Base-by-base conservation (phyloP, 1,284 basidiomycete genomes). In the Tylopilus orsonianus region DNA sequence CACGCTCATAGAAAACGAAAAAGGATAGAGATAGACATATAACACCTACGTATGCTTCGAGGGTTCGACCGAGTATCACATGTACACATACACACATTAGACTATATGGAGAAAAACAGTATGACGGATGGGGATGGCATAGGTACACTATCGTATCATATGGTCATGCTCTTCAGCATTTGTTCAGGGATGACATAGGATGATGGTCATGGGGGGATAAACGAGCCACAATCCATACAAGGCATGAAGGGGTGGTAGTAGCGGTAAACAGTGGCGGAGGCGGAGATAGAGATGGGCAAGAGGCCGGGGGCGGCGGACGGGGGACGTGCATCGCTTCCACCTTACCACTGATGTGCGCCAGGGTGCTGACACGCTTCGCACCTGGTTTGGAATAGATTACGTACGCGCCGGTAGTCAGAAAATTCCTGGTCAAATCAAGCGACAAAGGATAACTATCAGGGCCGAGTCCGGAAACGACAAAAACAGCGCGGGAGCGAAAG, bases 381-480 rank as follows among this genome's bases (percentile, higher is more conserved):
- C 43, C 71, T 71, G 53, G 73, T 73, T 53, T 79, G 78, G 34
- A 79, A 73, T 36, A 79, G 60, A 53, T 77, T 79, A 42, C 70
- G 62, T 19, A 80, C 75, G 30, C 68, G 68, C 44, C 71, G 68
- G 41, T 71, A 52, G 50, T 79, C 77, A 46, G 56, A 42, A 42
- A 67, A 68, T 20, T 57, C 61, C 78, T 79, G 49, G 33, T 33
- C 38, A 48, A 38, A 43, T 30, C 22, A n/a, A n/a, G n/a, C n/a
- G n/a, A n/a, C 33, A 8, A 24, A 26, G 26, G 18, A 37, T 23
- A 4, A 18, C 24, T 27, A 40, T 36, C 41, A 37, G 41, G 34
- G n/a, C n/a, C n/a, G n/a, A 52, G 41, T 36, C 18, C 6, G 27
- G 23, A 30, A 33, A 45, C 10, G 24, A n/a, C n/a, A 8, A 18